phyloP scores from a whole-genome alignment of 331 rosid species.

The Malus hybrid region DNA sequence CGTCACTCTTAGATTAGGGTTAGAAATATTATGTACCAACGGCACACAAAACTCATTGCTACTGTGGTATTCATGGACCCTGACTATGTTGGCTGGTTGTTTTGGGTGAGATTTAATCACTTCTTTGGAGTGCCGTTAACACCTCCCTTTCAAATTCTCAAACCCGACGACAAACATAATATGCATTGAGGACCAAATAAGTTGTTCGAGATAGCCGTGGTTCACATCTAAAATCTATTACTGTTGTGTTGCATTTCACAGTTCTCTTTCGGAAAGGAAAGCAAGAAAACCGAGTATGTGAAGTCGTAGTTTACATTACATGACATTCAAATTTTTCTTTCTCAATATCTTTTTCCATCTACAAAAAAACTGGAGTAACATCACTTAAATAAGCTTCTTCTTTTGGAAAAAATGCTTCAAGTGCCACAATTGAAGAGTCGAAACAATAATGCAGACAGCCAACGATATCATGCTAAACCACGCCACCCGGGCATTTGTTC shows the following conservation, averaged over 20 bases:
- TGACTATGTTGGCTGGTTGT: not conserved
- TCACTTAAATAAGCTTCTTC: slow-evolving; percentile 82
- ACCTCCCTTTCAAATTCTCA: too few relatives aligned
- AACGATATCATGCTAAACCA: slow-evolving; percentile 66
- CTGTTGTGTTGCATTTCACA: not conserved
- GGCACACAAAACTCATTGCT: not conserved
- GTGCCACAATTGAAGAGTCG: slow-evolving; percentile 67
- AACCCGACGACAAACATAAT: too few relatives aligned
- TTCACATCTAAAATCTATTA: not conserved
- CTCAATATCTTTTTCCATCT: not conserved
- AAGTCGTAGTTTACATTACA: slow-evolving; percentile 2
- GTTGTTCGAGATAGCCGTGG: too few relatives aligned
- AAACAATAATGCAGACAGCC: slow-evolving; percentile 70
- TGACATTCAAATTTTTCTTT: not conserved
- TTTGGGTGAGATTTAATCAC: not conserved
- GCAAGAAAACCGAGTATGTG: not conserved
- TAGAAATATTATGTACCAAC: not conserved
- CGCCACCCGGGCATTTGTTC: slow-evolving; percentile 65
- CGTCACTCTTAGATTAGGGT: not conserved
- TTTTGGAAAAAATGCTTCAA: slow-evolving; percentile 76
- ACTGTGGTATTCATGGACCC: not conserved
- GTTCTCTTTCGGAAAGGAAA: not conserved
- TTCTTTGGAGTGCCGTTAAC: too few relatives aligned
- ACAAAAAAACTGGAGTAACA: not conserved
- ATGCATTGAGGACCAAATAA: too few relatives aligned